A percentile compares a stretch with the other conserved stretches of the same genome.
These are phyloP conservation scores for Coemansia sp. DNA, from an alignment of 192 early-diverging fungal genomes.

Conservation along the genomic window DNA sequence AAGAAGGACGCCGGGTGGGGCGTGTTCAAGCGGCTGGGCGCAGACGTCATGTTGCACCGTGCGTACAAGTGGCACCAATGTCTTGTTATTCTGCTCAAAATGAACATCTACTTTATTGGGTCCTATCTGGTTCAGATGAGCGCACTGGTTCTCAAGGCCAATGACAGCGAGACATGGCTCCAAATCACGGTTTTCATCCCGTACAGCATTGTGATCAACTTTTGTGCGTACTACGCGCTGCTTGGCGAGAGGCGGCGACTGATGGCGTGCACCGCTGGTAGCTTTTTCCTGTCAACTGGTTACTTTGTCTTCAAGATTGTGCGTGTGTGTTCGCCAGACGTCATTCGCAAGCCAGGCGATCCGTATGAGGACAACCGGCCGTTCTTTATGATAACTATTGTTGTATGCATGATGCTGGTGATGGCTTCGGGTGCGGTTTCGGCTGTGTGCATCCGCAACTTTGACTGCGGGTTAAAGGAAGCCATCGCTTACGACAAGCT, in stretches of 20 bases:
- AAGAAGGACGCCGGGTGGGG: constrained; percentile 53
- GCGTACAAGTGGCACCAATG: constrained; percentile 44
- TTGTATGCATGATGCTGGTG: constrained; percentile 37
- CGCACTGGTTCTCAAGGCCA: constrained; percentile 56
- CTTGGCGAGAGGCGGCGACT: constrained; percentile 33
- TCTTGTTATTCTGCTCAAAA: constrained; percentile 47
- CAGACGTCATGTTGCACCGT: constrained; percentile 53
- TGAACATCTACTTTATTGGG: constrained; percentile 52
- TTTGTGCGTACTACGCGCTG: constrained; percentile 33
- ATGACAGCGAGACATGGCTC: constrained; percentile 43
- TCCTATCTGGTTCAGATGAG: constrained; percentile 57
- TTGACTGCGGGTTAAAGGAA: constrained; percentile 50
- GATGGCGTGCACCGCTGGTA: constrained; percentile 22
- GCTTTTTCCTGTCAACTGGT: constrained; percentile 30
- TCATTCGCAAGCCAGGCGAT: constrained; percentile 36
- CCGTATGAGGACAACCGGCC: constrained; percentile 43
- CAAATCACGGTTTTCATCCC: constrained; percentile 50
- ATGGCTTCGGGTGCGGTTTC: constrained; percentile 31
- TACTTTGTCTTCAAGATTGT: constrained; percentile 56
- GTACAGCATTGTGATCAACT: constrained; percentile 30
- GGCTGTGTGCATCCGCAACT: constrained; percentile 35
- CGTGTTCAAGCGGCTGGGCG: constrained; percentile 53
- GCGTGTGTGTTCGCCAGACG: constrained; percentile 31
- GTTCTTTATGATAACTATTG: constrained; percentile 52
- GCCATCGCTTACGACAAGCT: constrained; percentile 48